Conservation (phyloP, 305 asterid genomes). For the Fraxinus sp. region DNA sequence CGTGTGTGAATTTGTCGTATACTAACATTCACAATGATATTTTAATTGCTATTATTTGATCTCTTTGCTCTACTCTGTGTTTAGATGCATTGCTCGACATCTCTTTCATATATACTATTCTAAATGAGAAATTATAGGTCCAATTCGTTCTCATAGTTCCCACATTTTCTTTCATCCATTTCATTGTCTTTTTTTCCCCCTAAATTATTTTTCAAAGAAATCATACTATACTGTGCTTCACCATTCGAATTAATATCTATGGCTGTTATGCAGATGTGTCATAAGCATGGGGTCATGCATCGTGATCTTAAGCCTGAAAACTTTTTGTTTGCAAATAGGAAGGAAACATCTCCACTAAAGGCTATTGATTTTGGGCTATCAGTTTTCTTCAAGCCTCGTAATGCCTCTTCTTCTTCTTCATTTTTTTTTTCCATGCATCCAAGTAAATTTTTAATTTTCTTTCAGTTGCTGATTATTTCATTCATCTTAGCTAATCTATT, state of each 20-base stretch:
- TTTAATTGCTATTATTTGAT: background rate
- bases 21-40: background rate
- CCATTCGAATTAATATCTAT: background rate
- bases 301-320: background rate
- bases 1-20: background rate
- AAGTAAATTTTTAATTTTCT: background rate
- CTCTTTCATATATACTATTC: background rate
- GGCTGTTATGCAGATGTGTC: constrained; percentile 57
- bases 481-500: background rate
- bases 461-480: background rate
- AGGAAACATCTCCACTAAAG: background rate
- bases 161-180: background rate
- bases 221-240: background rate
- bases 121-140: background rate
- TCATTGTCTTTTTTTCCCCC: background rate
- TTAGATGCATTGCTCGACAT: background rate
- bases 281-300: constrained; percentile 67
- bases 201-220: background rate
- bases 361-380: constrained; percentile 27
- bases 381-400: constrained; percentile 79
- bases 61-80: background rate
- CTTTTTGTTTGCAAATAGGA: background rate
- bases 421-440: background rate
- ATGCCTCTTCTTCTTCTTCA: background rate
- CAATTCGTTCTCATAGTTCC: background rate